Evolutionary conservation across 2,329 filamentous ascomycete genomes (phyloP), one percentile per base, ranked within the genome.

Genomic region (Lasiodiplodia sp.): DNA sequence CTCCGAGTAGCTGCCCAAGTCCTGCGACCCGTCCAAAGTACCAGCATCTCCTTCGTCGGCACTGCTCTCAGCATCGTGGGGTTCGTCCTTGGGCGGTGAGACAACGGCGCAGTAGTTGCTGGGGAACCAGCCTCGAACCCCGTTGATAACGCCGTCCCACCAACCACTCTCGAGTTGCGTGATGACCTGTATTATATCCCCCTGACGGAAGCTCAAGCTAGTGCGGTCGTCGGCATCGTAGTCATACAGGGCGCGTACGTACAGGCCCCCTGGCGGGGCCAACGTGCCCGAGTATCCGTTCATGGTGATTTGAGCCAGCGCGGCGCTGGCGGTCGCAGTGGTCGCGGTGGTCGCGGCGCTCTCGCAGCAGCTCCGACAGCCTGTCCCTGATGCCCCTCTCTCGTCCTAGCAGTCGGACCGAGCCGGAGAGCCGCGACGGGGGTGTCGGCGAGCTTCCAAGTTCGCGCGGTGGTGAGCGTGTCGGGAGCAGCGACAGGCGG

Each of bases 61-160:
- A 71, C 83, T 84, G 55, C 81, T 77, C 67, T 87, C 79, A 56
- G 76, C 75, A 38, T 86, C 85, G 37, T 91, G 84, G 52, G 87
- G 86, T 52, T 91, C 84, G 71, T 96, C 92, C 73, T 93, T 91
- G 63, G 91, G 87, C 74, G 89, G 90, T 69, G 89, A 88, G 74
- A 98, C 91, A 71, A 96, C 89, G 72, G 93, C 90, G 83, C 96
- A 98, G 83, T 99, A 99, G 81, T 99, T 99, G 85, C 95, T 98
- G 47, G 96, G 96, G 80, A 99, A 99, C 96, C 96, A 99, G 79
- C 96, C 96, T 78, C 96, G 91, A 73, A 97, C 92, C 69, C 94
- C 93, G 76, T 97, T 96, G 79, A 99, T 97, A 68, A 99, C 93
- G 60, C 96, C 96, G 83, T 99, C 96, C 96, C 96, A 99, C 96